These are phyloP conservation scores for Aspergillus steynii DNA, from an alignment of 495 filamentous ascomycete genomes.

Conservation along the genomic window DNA sequence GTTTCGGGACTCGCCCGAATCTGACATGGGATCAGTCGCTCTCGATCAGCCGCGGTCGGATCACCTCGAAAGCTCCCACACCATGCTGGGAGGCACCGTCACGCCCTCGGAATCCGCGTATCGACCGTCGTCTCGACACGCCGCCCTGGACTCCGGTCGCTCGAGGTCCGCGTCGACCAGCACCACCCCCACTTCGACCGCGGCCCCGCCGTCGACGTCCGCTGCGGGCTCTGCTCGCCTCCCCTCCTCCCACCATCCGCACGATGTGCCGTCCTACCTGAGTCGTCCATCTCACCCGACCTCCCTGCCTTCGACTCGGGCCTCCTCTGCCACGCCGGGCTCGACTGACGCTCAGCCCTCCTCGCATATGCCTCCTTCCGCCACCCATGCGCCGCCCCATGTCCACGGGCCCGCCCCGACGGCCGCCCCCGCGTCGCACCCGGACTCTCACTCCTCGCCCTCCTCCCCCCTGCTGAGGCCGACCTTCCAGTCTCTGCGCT, in stretches of 20 bases:
- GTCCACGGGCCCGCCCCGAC: constrained; percentile 17
- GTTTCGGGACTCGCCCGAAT: background rate
- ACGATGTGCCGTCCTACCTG: constrained; percentile 46
- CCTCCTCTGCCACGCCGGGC: constrained; percentile 34
- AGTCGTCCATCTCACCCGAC: constrained; percentile 29
- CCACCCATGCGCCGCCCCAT: constrained; percentile 26
- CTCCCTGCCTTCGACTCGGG: constrained; percentile 27
- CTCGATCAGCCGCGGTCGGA: constrained; percentile 50
- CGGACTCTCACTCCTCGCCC: constrained; percentile 39
- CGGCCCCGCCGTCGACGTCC: constrained; percentile 41
- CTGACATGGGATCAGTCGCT: constrained; percentile 48
- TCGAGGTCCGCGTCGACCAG: constrained; percentile 41
- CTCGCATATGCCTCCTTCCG: constrained; percentile 1
- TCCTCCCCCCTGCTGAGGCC: constrained; percentile 54
- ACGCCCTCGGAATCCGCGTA: constrained; percentile 42
- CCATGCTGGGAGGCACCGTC: constrained; percentile 53
- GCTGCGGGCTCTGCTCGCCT: constrained; percentile 39
- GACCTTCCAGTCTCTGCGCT: constrained; percentile 51
- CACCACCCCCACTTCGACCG: constrained; percentile 41
- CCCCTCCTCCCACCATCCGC: constrained; percentile 30
- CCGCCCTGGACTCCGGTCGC: constrained; percentile 26
- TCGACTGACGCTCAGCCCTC: constrained; percentile 15
- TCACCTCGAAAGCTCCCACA: constrained; percentile 41
- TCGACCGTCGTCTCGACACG: constrained; percentile 28
- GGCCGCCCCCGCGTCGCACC: constrained; percentile 14